Percentiles rank a stretch among this genome's conserved stretches.
Evolutionary conservation across 148 eudicot genomes (phyloP).

Genomic region (Agrostemma githago): DNA sequence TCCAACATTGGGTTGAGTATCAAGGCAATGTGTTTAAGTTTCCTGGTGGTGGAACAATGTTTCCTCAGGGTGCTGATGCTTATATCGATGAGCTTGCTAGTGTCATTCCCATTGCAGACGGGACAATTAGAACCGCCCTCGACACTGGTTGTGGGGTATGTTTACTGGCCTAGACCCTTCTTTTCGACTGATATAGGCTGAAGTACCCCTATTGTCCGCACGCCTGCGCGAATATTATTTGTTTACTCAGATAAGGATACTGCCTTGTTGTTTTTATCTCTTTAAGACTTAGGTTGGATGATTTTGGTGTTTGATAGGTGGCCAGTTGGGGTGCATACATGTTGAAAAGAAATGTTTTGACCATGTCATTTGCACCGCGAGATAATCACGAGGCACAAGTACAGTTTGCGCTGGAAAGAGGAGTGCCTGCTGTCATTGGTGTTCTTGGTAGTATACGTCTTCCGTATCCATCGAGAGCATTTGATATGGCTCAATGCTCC

Average conservation of each 20-base stretch:
- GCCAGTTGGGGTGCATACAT: constrained; percentile 88
- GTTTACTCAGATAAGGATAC: no score
- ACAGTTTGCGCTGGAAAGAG: constrained; percentile 79
- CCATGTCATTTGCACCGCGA: constrained; percentile 83
- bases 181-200: no score
- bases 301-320: constrained; percentile 34
- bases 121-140: constrained; percentile 64
- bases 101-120: constrained; percentile 71
- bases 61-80: constrained; percentile 91
- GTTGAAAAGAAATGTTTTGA: constrained; percentile 55
- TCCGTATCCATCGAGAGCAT: constrained; percentile 72
- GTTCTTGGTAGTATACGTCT: constrained; percentile 67
- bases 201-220: neutral
- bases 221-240: no score
- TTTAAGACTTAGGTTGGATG: neutral
- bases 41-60: constrained; percentile 90
- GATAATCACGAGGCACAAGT: constrained; percentile 84
- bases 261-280: neutral
- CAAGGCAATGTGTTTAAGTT: constrained; percentile 72
- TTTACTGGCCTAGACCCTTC: constrained; percentile 3
- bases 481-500: constrained; percentile 86
- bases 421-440: constrained; percentile 78
- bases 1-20: constrained; percentile 75
- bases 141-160: constrained; percentile 87
- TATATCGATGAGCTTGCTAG: constrained; percentile 80